phyloP scores from a whole-genome alignment of 805 yeast species.

The Torulaspora indica region DNA sequence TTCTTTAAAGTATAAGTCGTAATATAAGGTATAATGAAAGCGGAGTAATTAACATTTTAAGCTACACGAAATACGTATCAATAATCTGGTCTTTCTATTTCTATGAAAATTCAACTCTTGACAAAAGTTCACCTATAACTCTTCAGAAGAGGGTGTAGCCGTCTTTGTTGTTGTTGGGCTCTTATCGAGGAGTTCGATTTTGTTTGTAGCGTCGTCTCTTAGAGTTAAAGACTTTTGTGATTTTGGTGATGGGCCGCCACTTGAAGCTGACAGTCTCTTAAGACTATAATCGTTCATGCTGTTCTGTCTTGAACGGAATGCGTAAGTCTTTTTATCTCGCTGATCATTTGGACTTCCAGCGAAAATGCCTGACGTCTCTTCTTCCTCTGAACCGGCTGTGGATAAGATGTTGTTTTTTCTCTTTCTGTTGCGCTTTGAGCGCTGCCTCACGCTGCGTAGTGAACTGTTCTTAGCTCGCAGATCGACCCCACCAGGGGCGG shows the following conservation, averaged over 20 bases:
- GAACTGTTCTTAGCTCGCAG: conserved; percentile 3
- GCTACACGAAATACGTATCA: neutral
- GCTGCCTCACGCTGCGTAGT: conserved; percentile 3
- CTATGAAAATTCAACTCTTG: neutral
- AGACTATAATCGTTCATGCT: conserved; percentile 6
- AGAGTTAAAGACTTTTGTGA: conserved; percentile 5
- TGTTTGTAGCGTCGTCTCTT: conserved; percentile 1
- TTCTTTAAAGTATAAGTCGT: conserved; percentile 22
- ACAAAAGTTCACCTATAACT: neutral
- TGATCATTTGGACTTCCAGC: conserved; percentile 10
- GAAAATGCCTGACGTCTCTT: conserved; percentile 8
- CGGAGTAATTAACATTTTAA: neutral
- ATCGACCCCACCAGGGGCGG: conserved; percentile 6
- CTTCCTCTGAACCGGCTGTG: conserved; percentile 15
- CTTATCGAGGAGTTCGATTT: conserved; percentile 5
- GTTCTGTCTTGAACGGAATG: conserved; percentile 6
- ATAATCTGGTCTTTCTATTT: neutral
- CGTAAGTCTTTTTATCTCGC: conserved; percentile 4
- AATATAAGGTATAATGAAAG: conserved; percentile 6
- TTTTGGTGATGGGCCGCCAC: conserved; percentile 12
- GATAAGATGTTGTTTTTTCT: conserved; percentile 2
- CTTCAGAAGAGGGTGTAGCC: conserved; percentile 6
- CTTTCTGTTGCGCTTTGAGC: conserved; percentile 4
- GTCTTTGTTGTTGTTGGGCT: conserved; percentile 4
- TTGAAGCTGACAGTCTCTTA: conserved; percentile 8